phyloP scores from a whole-genome alignment of 192 early-diverging fungal species.

The Pecoramyces ruminantium region DNA sequence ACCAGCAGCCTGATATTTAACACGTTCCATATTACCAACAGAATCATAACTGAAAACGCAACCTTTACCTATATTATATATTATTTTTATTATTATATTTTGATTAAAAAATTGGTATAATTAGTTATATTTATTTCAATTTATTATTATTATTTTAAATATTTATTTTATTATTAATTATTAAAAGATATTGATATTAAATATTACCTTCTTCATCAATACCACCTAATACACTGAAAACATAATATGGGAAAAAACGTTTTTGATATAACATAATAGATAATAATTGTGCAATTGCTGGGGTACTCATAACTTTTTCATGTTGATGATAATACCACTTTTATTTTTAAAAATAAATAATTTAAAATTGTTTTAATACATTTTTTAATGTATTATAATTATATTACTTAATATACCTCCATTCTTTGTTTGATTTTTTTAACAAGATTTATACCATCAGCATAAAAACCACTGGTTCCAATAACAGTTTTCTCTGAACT shows the following conservation, averaged over 20 bases:
- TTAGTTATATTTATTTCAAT: no score
- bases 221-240: conserved; percentile 76
- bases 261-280: conserved; percentile 77
- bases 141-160: neutral
- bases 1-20: conserved; percentile 55
- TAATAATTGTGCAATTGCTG: conserved; percentile 86
- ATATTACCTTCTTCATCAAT: conserved; percentile 61
- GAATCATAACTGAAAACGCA: conserved; percentile 86
- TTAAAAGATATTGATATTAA: no score
- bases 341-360: no score
- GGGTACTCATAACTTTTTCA: conserved; percentile 66
- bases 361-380: no score
- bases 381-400: no score
- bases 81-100: no score
- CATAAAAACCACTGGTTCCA: conserved; percentile 71
- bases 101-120: no score
- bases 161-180: neutral
- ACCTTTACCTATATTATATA: conserved; percentile 73
- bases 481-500: conserved; percentile 69
- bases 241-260: conserved; percentile 95
- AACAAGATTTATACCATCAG: conserved; percentile 69
- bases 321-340: conserved; percentile 85
- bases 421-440: conserved; percentile 70
- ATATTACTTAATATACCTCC: no score
- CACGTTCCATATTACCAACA: conserved; percentile 74